Percentiles rank a stretch among this genome's conserved stretches.
phyloP scores from a whole-genome alignment of 805 yeast species.

The Kregervanrija fluxuum region DNA sequence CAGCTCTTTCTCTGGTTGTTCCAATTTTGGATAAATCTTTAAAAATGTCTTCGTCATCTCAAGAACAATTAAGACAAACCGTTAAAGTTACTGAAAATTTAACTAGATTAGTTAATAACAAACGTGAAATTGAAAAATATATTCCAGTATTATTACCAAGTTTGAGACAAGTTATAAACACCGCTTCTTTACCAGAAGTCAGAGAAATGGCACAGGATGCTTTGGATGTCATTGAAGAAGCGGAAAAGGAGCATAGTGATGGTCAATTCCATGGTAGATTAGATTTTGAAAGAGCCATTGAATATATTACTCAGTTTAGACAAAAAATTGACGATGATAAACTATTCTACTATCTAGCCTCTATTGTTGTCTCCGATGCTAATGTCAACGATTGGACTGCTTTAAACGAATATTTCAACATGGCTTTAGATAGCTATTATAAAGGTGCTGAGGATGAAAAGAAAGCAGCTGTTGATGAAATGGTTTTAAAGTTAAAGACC shows the following conservation, averaged over 20 bases:
- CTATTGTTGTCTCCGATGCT: slow-evolving; percentile 50
- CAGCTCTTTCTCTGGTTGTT: slow-evolving; percentile 81
- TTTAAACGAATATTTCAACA: slow-evolving; percentile 46
- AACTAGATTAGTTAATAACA: slow-evolving; percentile 91
- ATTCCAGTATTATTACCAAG: slow-evolving; percentile 91
- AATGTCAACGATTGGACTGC: slow-evolving; percentile 71
- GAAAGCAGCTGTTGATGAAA: slow-evolving; percentile 33
- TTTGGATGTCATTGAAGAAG: slow-evolving; percentile 69
- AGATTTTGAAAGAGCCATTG: slow-evolving; percentile 43
- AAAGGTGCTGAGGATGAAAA: slow-evolving; percentile 28
- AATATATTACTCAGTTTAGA: slow-evolving; percentile 30
- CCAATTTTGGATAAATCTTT: slow-evolving; percentile 90
- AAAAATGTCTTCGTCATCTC: slow-evolving; percentile 80
- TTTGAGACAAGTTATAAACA: slow-evolving; percentile 75
- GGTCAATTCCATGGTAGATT: slow-evolving; percentile 77
- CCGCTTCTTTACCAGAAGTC: slow-evolving; percentile 94
- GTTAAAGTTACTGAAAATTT: slow-evolving; percentile 93
- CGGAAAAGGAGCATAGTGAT: slow-evolving; percentile 59
- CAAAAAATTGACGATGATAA: slow-evolving; percentile 30
- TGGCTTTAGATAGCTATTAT: slow-evolving; percentile 31
- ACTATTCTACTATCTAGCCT: slow-evolving; percentile 42
- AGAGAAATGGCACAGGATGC: slow-evolving; percentile 91
- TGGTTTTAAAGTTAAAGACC: slow-evolving; percentile 43
- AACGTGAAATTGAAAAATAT: slow-evolving; percentile 80
- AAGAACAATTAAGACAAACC: slow-evolving; percentile 94